Evolutionary conservation across 257 asterid genomes (phyloP).

Genomic region (Fraxinus americana): DNA sequence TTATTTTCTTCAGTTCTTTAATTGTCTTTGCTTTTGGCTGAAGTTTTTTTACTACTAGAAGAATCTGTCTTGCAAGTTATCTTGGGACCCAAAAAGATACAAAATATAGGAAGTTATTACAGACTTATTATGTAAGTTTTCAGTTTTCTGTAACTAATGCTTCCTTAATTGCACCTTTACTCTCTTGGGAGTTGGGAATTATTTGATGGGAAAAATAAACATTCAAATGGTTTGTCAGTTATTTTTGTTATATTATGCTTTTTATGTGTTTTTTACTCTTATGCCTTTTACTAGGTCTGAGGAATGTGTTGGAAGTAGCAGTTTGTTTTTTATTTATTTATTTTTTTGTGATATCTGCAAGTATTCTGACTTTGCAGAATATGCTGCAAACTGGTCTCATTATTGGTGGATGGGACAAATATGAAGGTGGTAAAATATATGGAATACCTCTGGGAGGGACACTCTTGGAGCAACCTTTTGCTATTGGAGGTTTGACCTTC

Average conservation of each 20-base stretch:
- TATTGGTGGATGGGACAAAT: constrained; percentile 98
- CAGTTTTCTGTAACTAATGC: neutral
- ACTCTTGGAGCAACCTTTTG: constrained; percentile 80
- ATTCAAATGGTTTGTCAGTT: neutral
- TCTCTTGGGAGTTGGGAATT: neutral
- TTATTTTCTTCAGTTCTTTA: too few relatives aligned
- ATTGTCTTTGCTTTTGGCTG: neutral
- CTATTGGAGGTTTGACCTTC: constrained; percentile 80
- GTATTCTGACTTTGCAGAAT: constrained; percentile 47
- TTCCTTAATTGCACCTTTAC: neutral
- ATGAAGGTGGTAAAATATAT: constrained; percentile 94
- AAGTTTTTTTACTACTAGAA: neutral
- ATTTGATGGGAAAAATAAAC: neutral
- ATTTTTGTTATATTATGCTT: neutral
- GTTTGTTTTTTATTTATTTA: neutral
- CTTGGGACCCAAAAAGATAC: neutral
- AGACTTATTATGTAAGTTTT: neutral
- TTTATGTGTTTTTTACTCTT: neutral
- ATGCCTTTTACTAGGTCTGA: constrained; percentile 10
- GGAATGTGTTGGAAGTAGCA: constrained; percentile 18
- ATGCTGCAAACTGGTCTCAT: constrained; percentile 94
- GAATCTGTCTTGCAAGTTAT: neutral
- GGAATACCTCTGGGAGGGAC: constrained; percentile 97
- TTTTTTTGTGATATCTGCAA: neutral
- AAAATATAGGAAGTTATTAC: neutral